These are phyloP conservation scores for Tolypocladium inflatum DNA, from an alignment of 2,329 filamentous ascomycete genomes.

Conservation along the genomic window DNA sequence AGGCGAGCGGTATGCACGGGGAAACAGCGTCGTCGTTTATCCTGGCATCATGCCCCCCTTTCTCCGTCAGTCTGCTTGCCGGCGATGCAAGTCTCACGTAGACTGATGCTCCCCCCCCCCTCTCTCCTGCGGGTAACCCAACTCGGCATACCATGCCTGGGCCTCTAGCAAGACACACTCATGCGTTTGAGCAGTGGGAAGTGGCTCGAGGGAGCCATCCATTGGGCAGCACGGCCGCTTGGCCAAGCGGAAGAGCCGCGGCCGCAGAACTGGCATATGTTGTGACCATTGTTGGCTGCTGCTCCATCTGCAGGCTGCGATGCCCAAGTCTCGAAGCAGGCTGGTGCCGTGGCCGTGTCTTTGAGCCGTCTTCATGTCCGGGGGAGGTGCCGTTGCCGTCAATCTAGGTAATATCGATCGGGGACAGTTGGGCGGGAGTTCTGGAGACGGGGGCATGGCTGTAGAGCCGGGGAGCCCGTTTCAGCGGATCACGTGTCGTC, in stretches of 20 bases:
- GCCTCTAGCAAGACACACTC: no score
- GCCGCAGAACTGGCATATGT: slow-evolving; percentile 6
- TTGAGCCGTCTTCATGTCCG: neutral
- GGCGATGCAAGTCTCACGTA: neutral
- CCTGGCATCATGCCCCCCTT: neutral
- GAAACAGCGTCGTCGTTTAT: slow-evolving; percentile 7
- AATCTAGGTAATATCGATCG: neutral
- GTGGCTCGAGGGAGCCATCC: neutral
- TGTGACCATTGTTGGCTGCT: slow-evolving; percentile 10
- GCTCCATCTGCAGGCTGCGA: slow-evolving; percentile 7
- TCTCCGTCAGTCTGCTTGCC: neutral
- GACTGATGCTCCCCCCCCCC: neutral
- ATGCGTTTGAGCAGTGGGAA: neutral
- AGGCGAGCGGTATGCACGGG: slow-evolving; percentile 21
- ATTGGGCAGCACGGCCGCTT: neutral
- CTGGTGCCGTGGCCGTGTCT: neutral
- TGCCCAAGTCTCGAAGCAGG: neutral
- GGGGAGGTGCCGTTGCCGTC: neutral
- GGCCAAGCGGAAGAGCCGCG: slow-evolving; percentile 1
- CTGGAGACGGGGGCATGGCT: no score
- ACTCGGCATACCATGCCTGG: neutral
- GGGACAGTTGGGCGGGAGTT: neutral
- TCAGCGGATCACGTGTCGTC: neutral
- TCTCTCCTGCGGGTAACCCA: neutral
- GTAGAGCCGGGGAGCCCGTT: neutral